Evolutionary conservation across 2,329 filamentous ascomycete genomes (phyloP).

Genomic region (Penicillium brevicompactum): DNA sequence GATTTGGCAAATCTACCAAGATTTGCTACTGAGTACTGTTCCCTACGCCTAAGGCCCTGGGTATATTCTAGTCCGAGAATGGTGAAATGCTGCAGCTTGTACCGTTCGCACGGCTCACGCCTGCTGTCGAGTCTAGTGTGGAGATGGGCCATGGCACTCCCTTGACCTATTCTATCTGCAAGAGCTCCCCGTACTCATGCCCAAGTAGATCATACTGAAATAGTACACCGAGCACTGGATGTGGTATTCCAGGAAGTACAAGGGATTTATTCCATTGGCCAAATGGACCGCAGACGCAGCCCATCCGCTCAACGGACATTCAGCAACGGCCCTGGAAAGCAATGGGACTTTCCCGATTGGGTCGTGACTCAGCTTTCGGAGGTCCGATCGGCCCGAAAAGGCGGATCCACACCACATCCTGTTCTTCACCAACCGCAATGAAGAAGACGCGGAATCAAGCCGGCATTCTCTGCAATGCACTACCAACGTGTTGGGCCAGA

Average conservation of each 20-base stretch:
- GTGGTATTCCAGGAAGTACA: not conserved
- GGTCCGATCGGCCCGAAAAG: constrained; percentile 25
- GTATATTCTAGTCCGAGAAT: not conserved
- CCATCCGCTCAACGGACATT: not conserved
- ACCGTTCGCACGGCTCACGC: too few species aligned
- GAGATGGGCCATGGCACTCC: too few species aligned
- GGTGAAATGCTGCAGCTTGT: too few species aligned
- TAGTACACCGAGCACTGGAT: not conserved
- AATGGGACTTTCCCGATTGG: not conserved
- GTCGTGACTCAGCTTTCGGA: constrained; percentile 15
- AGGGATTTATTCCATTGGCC: not conserved
- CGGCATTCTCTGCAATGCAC: constrained; percentile 8
- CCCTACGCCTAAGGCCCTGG: not conserved
- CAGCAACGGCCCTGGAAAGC: too few species aligned
- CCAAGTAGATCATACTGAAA: not conserved
- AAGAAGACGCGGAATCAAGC: constrained; percentile 18
- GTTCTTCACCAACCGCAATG: constrained; percentile 11
- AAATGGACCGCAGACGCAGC: not conserved
- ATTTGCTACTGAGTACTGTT: not conserved
- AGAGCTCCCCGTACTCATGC: not conserved
- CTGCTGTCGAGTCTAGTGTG: too few species aligned
- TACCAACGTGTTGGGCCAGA: constrained; percentile 12
- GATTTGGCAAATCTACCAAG: not conserved
- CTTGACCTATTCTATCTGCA: too few species aligned
- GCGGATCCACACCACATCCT: constrained; percentile 13